Base-by-base conservation (phyloP, 371 early-diverging fungal genomes). In the Mortierella sp. region DNA sequence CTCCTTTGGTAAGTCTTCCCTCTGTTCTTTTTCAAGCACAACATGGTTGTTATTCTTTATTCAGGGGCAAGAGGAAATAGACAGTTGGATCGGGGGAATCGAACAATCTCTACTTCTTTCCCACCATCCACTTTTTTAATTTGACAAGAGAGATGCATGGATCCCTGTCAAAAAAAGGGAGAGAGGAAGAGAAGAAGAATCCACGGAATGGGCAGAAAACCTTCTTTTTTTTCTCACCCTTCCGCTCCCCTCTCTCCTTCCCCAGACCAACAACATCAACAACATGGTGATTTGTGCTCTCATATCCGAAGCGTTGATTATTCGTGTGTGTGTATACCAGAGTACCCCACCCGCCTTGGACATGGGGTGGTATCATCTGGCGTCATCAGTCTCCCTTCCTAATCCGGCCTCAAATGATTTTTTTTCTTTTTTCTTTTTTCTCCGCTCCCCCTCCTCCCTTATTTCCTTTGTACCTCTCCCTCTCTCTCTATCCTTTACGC, bases 1-100 rank as follows among this genome's bases (percentile, higher is more conserved):
- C 73, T 92, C 21, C 82, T 93, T 10, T 93, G 93, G 85, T 85
- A 75, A 76, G 81, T 74, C 6, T 60, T 26, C 11, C 3, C 42
- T 38, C 42, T 57, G 28, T 31, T 60, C 16, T 11, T 31, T 14
- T 60, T 60, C 19, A 31, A 19, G 31, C 60, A 60, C 60, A 31
- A 31, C 31, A 58, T 58, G 60, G n/a, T 38, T 4, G 13, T 26
- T 13, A 26, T 57, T 57, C 0, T 60, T 11, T 10, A 6, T 10
- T 58, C 21, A 38, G 21, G 54, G 28, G 21, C 31, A 44, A 13
- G 60, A 73, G 48, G 50, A 50, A 16, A 50, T n/a, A 31, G 34
- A 54, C 31, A 55, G 60, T 60, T 60, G 60, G 60, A 60, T 31
- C 31, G 19, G 34, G 16, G 19, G 31, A 31, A 60, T 60, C 31